Evolutionary conservation across 345 rosid genomes (phyloP).

Genomic region (Lagerstroemia speciosa): DNA sequence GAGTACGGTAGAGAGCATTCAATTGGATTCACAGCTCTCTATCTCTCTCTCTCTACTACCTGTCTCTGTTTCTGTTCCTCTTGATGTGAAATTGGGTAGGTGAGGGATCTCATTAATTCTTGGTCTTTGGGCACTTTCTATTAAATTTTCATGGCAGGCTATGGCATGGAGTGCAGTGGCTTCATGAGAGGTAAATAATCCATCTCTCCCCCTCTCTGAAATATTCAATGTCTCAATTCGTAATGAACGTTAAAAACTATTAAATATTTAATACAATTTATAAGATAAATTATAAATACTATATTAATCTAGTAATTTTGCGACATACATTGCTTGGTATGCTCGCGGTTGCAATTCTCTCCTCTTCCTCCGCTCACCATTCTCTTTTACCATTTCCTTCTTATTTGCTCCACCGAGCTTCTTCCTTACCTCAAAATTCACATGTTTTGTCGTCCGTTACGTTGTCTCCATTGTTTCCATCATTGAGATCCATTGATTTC

Average conservation of each 20-base stretch:
- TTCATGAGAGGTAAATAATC: slow-evolving; percentile 87
- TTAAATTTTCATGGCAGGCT: slow-evolving; percentile 51
- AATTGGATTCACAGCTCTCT: background rate
- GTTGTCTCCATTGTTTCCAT: background rate
- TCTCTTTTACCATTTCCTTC: no score
- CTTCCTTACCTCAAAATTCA: no score
- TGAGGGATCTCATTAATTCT: background rate
- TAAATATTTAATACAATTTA: no score
- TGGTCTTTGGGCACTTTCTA: slow-evolving; percentile 9
- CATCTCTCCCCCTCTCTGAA: background rate
- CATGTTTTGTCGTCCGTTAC: no score
- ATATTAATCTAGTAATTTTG: no score
- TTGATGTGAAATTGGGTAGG: background rate
- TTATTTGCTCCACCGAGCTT: no score
- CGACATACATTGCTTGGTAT: no score
- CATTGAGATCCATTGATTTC: background rate
- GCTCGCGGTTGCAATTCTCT: no score
- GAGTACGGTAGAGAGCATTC: background rate
- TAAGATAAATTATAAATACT: no score
- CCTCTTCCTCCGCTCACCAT: no score
- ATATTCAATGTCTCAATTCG: background rate
- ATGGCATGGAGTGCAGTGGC: slow-evolving; percentile 90
- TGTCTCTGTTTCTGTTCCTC: background rate
- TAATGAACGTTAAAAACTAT: no score
- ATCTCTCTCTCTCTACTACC: no score